phyloP scores from a whole-genome alignment of 495 filamentous ascomycete species.

The Daldinia vernicosa region DNA sequence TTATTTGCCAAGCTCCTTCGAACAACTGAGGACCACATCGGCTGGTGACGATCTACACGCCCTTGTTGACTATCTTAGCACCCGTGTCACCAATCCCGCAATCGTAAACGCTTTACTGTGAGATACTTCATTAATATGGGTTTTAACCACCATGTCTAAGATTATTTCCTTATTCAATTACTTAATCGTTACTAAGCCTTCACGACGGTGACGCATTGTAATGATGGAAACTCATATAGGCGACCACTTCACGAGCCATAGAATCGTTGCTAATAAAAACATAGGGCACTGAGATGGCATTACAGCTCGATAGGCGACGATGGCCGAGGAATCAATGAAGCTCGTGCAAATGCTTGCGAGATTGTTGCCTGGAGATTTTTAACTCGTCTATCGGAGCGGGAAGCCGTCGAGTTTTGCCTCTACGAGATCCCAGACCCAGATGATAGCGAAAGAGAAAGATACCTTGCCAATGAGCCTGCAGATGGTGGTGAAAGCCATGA shows the following conservation, averaged over 20 bases:
- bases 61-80: conserved; percentile 71
- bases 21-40: conserved; percentile 75
- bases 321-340: conserved; percentile 75
- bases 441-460: conserved; percentile 25
- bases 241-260: neutral
- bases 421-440: conserved; percentile 75
- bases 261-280: conserved; percentile 6
- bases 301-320: conserved; percentile 72
- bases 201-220: neutral
- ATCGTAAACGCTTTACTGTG: conserved; percentile 84
- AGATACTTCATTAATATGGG: conserved; percentile 39
- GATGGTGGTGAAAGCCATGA: conserved; percentile 51
- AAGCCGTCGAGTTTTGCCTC: conserved; percentile 85
- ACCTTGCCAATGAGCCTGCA: conserved; percentile 24
- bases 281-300: conserved; percentile 83
- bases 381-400: conserved; percentile 77
- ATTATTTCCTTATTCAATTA: neutral
- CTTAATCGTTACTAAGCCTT: neutral
- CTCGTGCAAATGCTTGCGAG: conserved; percentile 86
- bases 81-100: conserved; percentile 73
- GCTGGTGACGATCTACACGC: conserved; percentile 69
- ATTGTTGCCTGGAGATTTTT: conserved; percentile 92
- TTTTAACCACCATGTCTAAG: neutral
- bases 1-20: conserved; percentile 75
- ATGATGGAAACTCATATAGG: neutral